These are phyloP conservation scores for Chaetomiaceae sp. DNA, from an alignment of 2,329 filamentous ascomycete genomes.

Conservation along the genomic window DNA sequence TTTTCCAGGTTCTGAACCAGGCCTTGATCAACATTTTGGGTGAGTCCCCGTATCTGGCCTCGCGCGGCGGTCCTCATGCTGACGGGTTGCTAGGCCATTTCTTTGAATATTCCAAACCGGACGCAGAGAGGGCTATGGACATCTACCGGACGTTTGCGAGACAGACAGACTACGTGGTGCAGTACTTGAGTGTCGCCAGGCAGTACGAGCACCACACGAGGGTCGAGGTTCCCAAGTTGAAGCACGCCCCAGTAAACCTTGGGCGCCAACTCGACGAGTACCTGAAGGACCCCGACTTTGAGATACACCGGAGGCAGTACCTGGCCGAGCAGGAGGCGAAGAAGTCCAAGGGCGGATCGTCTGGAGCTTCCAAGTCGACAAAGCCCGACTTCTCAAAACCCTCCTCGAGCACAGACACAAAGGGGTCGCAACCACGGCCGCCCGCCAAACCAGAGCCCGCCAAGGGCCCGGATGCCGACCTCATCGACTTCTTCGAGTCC, in stretches of 20 bases:
- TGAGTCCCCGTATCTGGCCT: slow-evolving; percentile 39
- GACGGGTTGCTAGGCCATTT: slow-evolving; percentile 66
- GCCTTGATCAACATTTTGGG: slow-evolving; percentile 95
- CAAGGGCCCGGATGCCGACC: slow-evolving; percentile 67
- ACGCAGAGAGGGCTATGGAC: slow-evolving; percentile 84
- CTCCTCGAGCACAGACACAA: slow-evolving; percentile 33
- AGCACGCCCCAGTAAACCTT: slow-evolving; percentile 91
- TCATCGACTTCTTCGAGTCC: slow-evolving; percentile 93
- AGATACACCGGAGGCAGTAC: slow-evolving; percentile 87
- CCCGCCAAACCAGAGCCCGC: slow-evolving; percentile 40
- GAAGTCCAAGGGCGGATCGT: slow-evolving; percentile 43
- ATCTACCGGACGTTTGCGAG: slow-evolving; percentile 91
- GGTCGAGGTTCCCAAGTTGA: slow-evolving; percentile 92
- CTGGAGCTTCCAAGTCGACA: slow-evolving; percentile 30
- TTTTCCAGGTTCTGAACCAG: slow-evolving; percentile 95
- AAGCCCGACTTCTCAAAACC: slow-evolving; percentile 37
- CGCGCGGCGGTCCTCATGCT: slow-evolving; percentile 19
- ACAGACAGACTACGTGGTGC: slow-evolving; percentile 89
- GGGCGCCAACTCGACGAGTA: slow-evolving; percentile 91
- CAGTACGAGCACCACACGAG: slow-evolving; percentile 89
- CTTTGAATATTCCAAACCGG: slow-evolving; percentile 94
- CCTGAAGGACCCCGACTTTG: slow-evolving; percentile 89
- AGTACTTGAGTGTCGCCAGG: slow-evolving; percentile 80
- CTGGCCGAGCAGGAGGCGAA: slow-evolving; percentile 77
- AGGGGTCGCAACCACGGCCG: slow-evolving; percentile 30